Evolutionary conservation across 306 rosid genomes (phyloP), one percentile per base, ranked within the genome.

Genomic region (Prunus dulcis): DNA sequence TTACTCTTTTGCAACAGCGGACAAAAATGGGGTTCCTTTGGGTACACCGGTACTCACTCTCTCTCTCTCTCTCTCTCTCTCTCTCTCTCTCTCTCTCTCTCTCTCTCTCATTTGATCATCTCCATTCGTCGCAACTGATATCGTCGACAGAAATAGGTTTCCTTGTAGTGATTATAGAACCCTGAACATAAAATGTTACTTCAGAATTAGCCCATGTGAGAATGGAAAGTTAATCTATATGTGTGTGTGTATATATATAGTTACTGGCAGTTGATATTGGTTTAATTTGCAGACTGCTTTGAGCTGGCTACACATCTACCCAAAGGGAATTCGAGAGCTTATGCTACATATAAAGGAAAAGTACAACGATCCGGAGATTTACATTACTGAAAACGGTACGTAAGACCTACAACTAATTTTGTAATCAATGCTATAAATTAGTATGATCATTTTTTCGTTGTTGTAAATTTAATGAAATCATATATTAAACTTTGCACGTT

Each of bases 311-410:
- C 79, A 9, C 69, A 67, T 87, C 41, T 80, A 77, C 72, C 96
- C 96, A 0, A 79, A 66, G 69, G 91, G 96, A 68, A 67, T 91
- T 51, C 80, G 53, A 63, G 46, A 51, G 30, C 76, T 87, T 46
- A 5, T 79, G 75, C 8, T 28, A 20, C 58, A 85, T 25, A 28
- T 87, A 25, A 84, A 52, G 72, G 43, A 69, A 12, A 68, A 67
- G 0, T 89, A 83, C 81, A 82, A 86, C 8, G 69, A 85, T 58
- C 91, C 94, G 25, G 41, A 73, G 2, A 64, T 91, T 43, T 80
- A 78, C 81, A 72, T 91, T 22, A 91, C 90, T 19, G 96, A 91
- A 72, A 91, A 88, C 58, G 96, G 96, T 88, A 38, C 9, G 43
- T 38, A 38, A 6, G 9, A 7, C 9, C 43, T 38, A 38, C 43